Percentiles rank a stretch among this genome's conserved stretches.
These are phyloP conservation scores for Entomophthora muscae DNA, from an alignment of 371 early-diverging fungal genomes.

Conservation along the genomic window DNA sequence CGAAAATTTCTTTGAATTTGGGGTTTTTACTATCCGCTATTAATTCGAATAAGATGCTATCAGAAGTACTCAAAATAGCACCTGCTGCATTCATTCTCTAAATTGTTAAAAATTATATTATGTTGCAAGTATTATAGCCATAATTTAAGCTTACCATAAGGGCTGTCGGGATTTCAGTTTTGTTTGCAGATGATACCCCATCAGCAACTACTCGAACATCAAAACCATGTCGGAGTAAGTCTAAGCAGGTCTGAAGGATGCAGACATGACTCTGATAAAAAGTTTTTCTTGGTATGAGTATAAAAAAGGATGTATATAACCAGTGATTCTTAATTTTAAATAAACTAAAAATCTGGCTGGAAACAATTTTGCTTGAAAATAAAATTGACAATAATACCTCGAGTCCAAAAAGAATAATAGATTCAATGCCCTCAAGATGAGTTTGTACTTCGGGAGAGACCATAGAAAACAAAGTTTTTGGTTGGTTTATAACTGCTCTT, in stretches of 20 bases:
- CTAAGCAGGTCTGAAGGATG: conserved; percentile 81
- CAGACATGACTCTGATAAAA: conserved; percentile 69
- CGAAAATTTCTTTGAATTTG: conserved; percentile 60
- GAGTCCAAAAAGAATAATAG: conserved; percentile 75
- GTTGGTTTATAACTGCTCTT: conserved; percentile 25
- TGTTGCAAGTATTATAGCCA: not conserved
- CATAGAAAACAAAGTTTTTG: conserved; percentile 90
- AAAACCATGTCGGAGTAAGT: conserved; percentile 49
- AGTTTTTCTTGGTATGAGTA: not conserved
- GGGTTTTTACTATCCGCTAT: conserved; percentile 55
- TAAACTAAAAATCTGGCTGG: too few species aligned
- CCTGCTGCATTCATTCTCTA: conserved; percentile 63
- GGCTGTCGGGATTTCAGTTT: conserved; percentile 65
- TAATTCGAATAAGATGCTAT: conserved; percentile 82
- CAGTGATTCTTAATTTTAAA: too few species aligned
- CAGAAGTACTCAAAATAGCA: conserved; percentile 65
- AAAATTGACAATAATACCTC: too few species aligned
- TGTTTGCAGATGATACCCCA: conserved; percentile 77
- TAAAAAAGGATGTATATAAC: not conserved
- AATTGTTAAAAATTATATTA: conserved; percentile 2
- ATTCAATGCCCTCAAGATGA: conserved; percentile 33
- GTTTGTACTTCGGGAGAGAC: conserved; percentile 38
- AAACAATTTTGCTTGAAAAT: too few species aligned
- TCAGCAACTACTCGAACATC: conserved; percentile 79
- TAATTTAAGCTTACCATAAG: conserved; percentile 38